Evolutionary conservation across 2,329 filamentous ascomycete genomes (phyloP).

Genomic region (Calonectria pseudoreteaudii): DNA sequence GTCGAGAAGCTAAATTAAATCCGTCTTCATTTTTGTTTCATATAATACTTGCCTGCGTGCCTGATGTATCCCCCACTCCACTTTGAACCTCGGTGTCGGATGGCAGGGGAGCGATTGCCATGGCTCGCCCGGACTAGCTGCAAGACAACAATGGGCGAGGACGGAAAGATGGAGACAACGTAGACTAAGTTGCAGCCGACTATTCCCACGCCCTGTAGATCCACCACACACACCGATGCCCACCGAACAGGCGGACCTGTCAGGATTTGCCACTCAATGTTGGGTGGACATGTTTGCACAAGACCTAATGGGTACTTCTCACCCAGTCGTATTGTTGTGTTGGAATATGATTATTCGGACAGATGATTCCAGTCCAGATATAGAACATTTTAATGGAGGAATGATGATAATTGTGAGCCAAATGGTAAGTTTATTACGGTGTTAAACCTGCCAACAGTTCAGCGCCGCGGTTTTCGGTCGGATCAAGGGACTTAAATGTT

Average conservation of each 20-base stretch:
- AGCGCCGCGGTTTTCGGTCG: slow-evolving; percentile 37
- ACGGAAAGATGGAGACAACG: slow-evolving; percentile 36
- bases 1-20: not conserved
- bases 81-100: slow-evolving; percentile 36
- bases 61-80: not conserved
- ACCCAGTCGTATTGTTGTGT: not conserved
- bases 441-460: not conserved
- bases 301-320: not conserved
- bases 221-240: slow-evolving; percentile 8
- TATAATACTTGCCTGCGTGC: not conserved
- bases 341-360: not conserved
- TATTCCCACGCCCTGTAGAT: slow-evolving; percentile 31
- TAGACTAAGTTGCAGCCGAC: slow-evolving; percentile 28
- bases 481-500: slow-evolving; percentile 39
- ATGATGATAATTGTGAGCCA: not conserved
- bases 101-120: slow-evolving; percentile 5
- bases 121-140: not conserved
- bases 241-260: not conserved
- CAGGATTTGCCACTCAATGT: not conserved
- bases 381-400: not conserved
- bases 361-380: not conserved
- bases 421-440: not conserved
- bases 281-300: not conserved
- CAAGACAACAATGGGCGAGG: not conserved
- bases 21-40: not conserved